These are phyloP conservation scores for Yarrowia bubula DNA, from an alignment of 805 yeast genomes.

Conservation along the genomic window DNA sequence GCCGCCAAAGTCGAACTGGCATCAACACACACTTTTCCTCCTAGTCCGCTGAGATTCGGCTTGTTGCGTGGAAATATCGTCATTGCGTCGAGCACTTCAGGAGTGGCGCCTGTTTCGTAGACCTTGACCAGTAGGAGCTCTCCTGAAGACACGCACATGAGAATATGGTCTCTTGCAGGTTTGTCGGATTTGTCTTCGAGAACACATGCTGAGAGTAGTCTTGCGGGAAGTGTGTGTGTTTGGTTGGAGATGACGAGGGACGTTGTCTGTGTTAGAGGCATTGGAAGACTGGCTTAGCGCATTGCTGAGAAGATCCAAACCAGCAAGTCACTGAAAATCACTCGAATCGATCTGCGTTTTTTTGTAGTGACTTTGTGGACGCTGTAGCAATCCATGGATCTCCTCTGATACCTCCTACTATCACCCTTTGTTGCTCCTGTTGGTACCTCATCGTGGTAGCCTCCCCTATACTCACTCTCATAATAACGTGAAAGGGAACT, in stretches of 20 bases:
- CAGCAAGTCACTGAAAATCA: too few relatives aligned
- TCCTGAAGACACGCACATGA: conserved; percentile 5
- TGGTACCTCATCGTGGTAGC: too few relatives aligned
- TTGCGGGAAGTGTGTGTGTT: conserved; percentile 3
- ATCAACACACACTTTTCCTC: background rate
- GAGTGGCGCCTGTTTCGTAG: conserved; percentile 8
- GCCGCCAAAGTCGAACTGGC: background rate
- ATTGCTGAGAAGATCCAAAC: too few relatives aligned
- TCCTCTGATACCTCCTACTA: background rate
- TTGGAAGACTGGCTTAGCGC: too few relatives aligned
- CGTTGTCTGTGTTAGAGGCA: conserved; percentile 11
- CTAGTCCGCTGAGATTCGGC: conserved; percentile 19
- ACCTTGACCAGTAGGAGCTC: conserved; percentile 12
- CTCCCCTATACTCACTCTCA: background rate
- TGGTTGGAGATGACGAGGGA: conserved; percentile 6
- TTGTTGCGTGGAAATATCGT: background rate
- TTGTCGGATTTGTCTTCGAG: background rate
- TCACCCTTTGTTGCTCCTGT: background rate
- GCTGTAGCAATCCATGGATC: too few relatives aligned
- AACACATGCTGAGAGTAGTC: conserved; percentile 4
- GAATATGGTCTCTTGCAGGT: conserved; percentile 1
- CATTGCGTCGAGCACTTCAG: background rate
- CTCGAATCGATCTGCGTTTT: too few relatives aligned
- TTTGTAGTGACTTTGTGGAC: too few relatives aligned
- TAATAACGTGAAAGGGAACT: conserved; percentile 12